Evolutionary conservation across 1,284 basidiomycete genomes (phyloP).

Genomic region (Peniophora sp.): DNA sequence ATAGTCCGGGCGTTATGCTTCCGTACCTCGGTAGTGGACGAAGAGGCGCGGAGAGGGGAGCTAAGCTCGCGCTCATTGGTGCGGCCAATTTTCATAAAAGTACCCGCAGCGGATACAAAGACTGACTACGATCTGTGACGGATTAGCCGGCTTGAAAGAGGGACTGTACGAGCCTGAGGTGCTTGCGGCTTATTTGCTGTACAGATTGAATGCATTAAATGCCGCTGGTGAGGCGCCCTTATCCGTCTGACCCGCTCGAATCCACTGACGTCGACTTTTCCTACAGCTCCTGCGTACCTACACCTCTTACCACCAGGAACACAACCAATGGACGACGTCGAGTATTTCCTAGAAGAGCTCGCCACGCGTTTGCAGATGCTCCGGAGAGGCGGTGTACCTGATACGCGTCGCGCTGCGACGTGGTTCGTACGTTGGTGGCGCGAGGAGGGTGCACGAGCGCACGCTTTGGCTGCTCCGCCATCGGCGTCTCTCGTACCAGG

Average conservation of each 20-base stretch:
- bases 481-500: constrained; percentile 9
- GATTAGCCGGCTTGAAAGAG: constrained; percentile 95
- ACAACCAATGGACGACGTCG: constrained; percentile 49
- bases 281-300: constrained; percentile 62
- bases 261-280: constrained; percentile 3
- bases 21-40: constrained; percentile 88
- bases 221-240: constrained; percentile 44
- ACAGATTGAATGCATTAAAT: constrained; percentile 75
- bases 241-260: constrained; percentile 9
- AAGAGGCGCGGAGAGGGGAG: constrained; percentile 80
- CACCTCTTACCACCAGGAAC: constrained; percentile 46
- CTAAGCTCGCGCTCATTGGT: constrained; percentile 93
- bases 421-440: constrained; percentile 86
- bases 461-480: constrained; percentile 32
- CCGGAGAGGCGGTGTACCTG: constrained; percentile 63
- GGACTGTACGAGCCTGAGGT: constrained; percentile 82
- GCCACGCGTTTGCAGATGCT: constrained; percentile 76
- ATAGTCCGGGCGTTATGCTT: constrained; percentile 96
- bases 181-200: constrained; percentile 85
- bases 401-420: constrained; percentile 63
- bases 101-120: background rate
- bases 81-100: constrained; percentile 14
- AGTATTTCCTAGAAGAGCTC: constrained; percentile 63
- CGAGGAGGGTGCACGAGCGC: constrained; percentile 55
- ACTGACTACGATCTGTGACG: constrained; percentile 8